Evolutionary conservation across 352 stramenopile species (phyloP).

Genomic region (Thalassiosira oceanica): DNA sequence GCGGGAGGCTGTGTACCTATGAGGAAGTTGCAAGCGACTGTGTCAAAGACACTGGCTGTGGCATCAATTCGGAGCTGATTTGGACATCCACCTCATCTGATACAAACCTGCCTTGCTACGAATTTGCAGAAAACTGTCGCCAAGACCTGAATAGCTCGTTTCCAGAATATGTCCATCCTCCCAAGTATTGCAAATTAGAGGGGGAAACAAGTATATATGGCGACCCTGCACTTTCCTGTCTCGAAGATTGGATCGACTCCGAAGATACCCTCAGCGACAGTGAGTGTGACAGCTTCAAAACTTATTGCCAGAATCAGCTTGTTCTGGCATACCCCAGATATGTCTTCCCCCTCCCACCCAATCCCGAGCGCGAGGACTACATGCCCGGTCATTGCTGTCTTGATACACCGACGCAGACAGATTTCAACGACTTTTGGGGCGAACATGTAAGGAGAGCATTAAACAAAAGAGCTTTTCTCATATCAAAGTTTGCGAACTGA

Average conservation of each 20-base stretch:
- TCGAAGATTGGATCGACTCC: neutral
- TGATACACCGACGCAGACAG: neutral
- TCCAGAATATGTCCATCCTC: neutral
- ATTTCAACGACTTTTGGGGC: neutral
- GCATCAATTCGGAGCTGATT: no score
- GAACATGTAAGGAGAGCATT: conserved; percentile 1
- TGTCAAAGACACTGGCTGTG: no score
- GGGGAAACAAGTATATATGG: no score
- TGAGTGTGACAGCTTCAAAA: neutral
- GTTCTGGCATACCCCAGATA: neutral
- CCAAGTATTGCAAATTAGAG: conserved; percentile 1
- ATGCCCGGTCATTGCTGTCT: neutral
- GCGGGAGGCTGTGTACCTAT: no score
- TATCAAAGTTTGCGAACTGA: no score
- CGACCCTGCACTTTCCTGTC: neutral
- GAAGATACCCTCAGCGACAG: neutral
- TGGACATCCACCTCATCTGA: no score
- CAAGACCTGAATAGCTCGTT: no score
- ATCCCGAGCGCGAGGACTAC: neutral
- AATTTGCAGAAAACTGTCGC: neutral
- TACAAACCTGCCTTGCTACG: neutral
- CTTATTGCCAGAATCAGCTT: neutral
- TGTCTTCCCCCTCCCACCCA: neutral
- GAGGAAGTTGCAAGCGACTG: no score
- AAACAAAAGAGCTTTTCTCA: no score